Evolutionary conservation across 495 filamentous ascomycete genomes (phyloP).

Genomic region (Talaromyces nanjingensis): DNA sequence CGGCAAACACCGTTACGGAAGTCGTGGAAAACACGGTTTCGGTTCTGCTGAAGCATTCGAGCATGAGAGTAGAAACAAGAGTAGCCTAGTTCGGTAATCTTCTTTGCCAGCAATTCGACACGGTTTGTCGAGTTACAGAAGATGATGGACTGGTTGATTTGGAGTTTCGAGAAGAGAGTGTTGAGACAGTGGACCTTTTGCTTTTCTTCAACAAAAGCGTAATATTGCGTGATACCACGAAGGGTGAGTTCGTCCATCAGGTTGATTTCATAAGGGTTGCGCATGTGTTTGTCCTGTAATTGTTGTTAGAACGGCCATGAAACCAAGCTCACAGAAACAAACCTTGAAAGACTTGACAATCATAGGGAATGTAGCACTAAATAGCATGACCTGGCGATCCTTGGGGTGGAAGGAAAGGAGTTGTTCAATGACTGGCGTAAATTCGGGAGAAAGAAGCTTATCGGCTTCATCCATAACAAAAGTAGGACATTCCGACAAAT

Average conservation of each 20-base stretch:
- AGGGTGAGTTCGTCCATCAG: slow-evolving; percentile 99
- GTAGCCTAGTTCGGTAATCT: slow-evolving; percentile 97
- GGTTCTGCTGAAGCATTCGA: slow-evolving; percentile 94
- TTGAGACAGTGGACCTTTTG: slow-evolving; percentile 99
- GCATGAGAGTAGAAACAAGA: slow-evolving; percentile 99
- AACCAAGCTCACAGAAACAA: slow-evolving; percentile 8
- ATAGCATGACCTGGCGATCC: slow-evolving; percentile 97
- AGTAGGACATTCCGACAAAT: slow-evolving; percentile 91
- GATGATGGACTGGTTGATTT: slow-evolving; percentile 99
- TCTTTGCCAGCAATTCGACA: slow-evolving; percentile 95
- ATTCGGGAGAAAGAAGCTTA: slow-evolving; percentile 92
- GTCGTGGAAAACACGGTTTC: slow-evolving; percentile 98
- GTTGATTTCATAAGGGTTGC: slow-evolving; percentile 94
- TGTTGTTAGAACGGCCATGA: slow-evolving; percentile 11
- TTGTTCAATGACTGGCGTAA: slow-evolving; percentile 95
- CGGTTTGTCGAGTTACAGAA: slow-evolving; percentile 99
- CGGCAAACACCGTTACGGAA: slow-evolving; percentile 97
- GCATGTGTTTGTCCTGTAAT: slow-evolving; percentile 83
- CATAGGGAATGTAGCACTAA: slow-evolving; percentile 93
- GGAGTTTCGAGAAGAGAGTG: slow-evolving; percentile 95
- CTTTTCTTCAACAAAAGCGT: slow-evolving; percentile 98
- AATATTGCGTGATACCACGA: slow-evolving; percentile 97
- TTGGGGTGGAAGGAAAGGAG: slow-evolving; percentile 88
- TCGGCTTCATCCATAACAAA: slow-evolving; percentile 99
- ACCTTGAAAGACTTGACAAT: slow-evolving; percentile 94